Base-by-base conservation (phyloP, 2,329 filamentous ascomycete genomes). In the Neonectria ditissima region DNA sequence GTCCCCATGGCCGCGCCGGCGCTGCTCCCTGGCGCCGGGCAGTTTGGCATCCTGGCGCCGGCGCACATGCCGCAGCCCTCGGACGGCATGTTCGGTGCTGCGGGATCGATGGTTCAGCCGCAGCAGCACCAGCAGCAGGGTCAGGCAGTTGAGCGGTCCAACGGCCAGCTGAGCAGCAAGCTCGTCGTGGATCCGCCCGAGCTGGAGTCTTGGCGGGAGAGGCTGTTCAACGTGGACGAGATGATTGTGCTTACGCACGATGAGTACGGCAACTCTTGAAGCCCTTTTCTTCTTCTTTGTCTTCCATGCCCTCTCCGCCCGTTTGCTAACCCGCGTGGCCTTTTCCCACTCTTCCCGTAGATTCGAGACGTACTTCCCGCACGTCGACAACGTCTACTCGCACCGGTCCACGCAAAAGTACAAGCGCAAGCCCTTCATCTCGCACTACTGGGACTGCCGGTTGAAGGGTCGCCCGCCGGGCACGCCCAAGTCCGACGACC, bases 381-480 rank as follows among this genome's bases (percentile, higher is more conserved):
- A 94, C 77, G 86, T 95, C 69, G 92, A 94, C 80, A 94, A 94
- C 75, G 87, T 94, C 70, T 95, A 94, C 79, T 94, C 92, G 26
- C 92, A 94, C 79, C 90, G 92, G 65, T 94, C 92, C 2, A 94
- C 92, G 2, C 92, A 94, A 75, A 85, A 85, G 57, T 93, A 94
- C 78, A 94, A 94, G 80, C 89, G 90, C 72, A 93, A 92, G 71
- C 89, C 91, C n/a, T 92, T 94, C 69, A 84, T 93, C 58, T 93
- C 91, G 1, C 91, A 94, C 78, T 95, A 94, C 78, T 94, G 91
- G 89, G 92, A 94, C 79, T 95, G 92, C 73, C 87, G 92, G 34
- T 85, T 94, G 73, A 94, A 94, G 79, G 92, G 92, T 24, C 86
- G 92, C 0, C 91, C 92, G 0, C 89, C 92, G 0, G 92, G 92